phyloP scores from a whole-genome alignment of 331 rosid species.

The Pyracantha coccinea region DNA sequence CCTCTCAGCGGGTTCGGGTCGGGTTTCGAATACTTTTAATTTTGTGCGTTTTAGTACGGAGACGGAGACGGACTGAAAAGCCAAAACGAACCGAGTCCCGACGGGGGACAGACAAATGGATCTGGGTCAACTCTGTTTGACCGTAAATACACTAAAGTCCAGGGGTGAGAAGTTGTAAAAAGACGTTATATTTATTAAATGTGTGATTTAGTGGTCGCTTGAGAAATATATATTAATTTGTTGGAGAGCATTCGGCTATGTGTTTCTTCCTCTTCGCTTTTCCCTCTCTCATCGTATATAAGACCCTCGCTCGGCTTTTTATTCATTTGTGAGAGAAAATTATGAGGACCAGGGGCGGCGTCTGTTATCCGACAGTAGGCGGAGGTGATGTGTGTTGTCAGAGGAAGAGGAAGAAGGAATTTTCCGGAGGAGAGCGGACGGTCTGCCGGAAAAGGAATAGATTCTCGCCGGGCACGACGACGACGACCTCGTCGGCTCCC shows the following conservation, averaged over 20 bases:
- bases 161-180: slow-evolving; percentile 33
- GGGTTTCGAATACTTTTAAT: too few species aligned
- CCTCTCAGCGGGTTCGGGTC: too few species aligned
- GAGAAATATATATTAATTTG: not conserved
- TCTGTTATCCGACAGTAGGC: slow-evolving; percentile 39
- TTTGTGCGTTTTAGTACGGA: not conserved
- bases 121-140: slow-evolving; percentile 69
- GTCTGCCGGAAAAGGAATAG: slow-evolving; percentile 37
- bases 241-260: slow-evolving; percentile 27
- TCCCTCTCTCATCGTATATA: slow-evolving; percentile 22
- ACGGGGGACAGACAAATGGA: slow-evolving; percentile 32
- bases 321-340: not conserved
- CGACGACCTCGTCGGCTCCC: not conserved
- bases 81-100: slow-evolving; percentile 6
- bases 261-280: slow-evolving; percentile 8
- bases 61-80: slow-evolving; percentile 21
- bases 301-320: not conserved
- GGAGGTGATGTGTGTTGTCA: not conserved
- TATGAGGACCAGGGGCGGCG: slow-evolving; percentile 85
- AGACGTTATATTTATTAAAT: not conserved
- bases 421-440: slow-evolving; percentile 12
- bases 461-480: slow-evolving; percentile 9
- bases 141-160: slow-evolving; percentile 23
- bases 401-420: slow-evolving; percentile 26
- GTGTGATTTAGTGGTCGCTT: not conserved